phyloP scores from a whole-genome alignment of 345 rosid species.

The Rhizophora apiculata region DNA sequence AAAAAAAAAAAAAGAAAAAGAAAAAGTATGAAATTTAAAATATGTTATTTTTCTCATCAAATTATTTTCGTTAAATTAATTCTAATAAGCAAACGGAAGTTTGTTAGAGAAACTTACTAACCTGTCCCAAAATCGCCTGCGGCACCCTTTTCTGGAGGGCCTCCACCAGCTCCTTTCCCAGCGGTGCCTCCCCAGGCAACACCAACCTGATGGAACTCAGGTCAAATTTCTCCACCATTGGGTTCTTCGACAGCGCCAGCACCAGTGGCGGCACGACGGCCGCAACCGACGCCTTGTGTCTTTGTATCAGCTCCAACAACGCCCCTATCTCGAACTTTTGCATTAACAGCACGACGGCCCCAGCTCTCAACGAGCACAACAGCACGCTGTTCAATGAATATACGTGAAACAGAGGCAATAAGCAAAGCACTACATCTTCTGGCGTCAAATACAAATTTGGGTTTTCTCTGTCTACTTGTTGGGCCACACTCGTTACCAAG shows the following conservation, averaged over 20 bases:
- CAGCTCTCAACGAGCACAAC: slow-evolving; percentile 65
- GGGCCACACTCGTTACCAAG: slow-evolving; percentile 81
- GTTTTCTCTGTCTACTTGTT: slow-evolving; percentile 91
- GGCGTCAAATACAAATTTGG: slow-evolving; percentile 58
- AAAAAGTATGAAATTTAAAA: too few species aligned
- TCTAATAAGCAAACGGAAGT: too few species aligned
- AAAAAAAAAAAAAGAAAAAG: too few species aligned
- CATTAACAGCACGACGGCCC: slow-evolving; percentile 76
- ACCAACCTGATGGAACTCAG: slow-evolving; percentile 68
- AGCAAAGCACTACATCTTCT: slow-evolving; percentile 74
- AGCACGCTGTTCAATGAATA: slow-evolving; percentile 75
- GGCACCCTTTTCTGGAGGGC: slow-evolving; percentile 65
- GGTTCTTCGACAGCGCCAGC: slow-evolving; percentile 72
- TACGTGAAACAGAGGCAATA: slow-evolving; percentile 80
- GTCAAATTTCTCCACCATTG: slow-evolving; percentile 57
- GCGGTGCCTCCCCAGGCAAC: slow-evolving; percentile 91
- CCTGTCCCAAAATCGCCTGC: slow-evolving; percentile 85
- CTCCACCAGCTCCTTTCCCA: slow-evolving; percentile 82
- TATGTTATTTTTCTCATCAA: too few species aligned
- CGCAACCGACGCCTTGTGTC: slow-evolving; percentile 62
- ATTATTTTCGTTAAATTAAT: too few species aligned
- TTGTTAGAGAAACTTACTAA: slow-evolving; percentile 14
- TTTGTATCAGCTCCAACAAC: slow-evolving; percentile 65
- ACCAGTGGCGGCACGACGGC: slow-evolving; percentile 92
- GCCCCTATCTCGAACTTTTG: slow-evolving; percentile 81